Conservation (phyloP, 148 eudicot genomes). For the Chenopodium berlandieri region DNA sequence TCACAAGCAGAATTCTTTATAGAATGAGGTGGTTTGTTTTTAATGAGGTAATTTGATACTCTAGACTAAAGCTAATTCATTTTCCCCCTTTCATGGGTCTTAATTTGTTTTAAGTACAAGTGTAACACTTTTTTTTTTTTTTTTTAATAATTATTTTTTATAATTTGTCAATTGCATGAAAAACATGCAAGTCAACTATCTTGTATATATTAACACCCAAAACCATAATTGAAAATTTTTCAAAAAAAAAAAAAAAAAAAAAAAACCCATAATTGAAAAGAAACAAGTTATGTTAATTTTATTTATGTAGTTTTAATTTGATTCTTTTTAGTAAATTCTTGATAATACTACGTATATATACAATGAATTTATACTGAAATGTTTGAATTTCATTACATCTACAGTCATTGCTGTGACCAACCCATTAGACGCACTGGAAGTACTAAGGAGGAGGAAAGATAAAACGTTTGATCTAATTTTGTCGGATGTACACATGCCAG, state of each 20-base stretch:
- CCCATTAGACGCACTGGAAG: constrained; percentile 42
- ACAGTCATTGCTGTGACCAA: constrained; percentile 49
- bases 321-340: too few relatives aligned
- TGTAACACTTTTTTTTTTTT: too few relatives aligned
- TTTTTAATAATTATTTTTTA: too few relatives aligned
- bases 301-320: background rate
- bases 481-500: constrained; percentile 66
- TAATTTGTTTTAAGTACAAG: too few relatives aligned
- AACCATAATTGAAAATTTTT: background rate
- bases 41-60: too few relatives aligned
- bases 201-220: background rate
- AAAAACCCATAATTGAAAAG: background rate
- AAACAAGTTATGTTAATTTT: background rate
- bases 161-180: background rate
- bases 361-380: too few relatives aligned
- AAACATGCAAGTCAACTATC: background rate
- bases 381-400: background rate
- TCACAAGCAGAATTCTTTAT: too few relatives aligned
- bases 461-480: constrained; percentile 46
- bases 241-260: too few relatives aligned
- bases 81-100: too few relatives aligned
- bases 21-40: background rate
- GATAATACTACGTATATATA: too few relatives aligned
- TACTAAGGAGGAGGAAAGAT: constrained; percentile 36
- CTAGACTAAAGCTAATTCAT: too few relatives aligned